Evolutionary conservation across 371 early-diverging fungal genomes (phyloP).

Genomic region (Mucor ambiguus): DNA sequence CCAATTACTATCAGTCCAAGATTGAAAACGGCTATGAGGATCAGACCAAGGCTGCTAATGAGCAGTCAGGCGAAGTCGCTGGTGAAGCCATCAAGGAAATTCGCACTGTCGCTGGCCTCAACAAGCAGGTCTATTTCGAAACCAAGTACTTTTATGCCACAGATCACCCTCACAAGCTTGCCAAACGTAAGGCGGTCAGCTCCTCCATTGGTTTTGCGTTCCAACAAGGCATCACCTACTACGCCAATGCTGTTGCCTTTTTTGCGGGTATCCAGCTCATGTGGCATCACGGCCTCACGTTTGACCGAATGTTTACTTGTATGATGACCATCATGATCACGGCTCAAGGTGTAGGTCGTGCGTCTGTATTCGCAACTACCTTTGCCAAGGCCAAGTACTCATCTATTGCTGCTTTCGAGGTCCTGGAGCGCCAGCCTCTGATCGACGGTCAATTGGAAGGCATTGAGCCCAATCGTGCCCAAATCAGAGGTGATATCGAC

Average conservation of each 20-base stretch:
- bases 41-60: slow-evolving; percentile 68
- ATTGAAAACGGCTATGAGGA: slow-evolving; percentile 58
- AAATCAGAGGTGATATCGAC: slow-evolving; percentile 55
- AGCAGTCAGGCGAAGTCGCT: slow-evolving; percentile 73
- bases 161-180: slow-evolving; percentile 64
- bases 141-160: slow-evolving; percentile 59
- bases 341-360: slow-evolving; percentile 69
- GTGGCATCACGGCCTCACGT: slow-evolving; percentile 31
- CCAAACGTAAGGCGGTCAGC: slow-evolving; percentile 57
- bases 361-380: slow-evolving; percentile 60
- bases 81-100: slow-evolving; percentile 87
- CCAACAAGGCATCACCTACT: slow-evolving; percentile 67
- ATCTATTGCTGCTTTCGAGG: slow-evolving; percentile 75
- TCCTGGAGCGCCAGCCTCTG: slow-evolving; percentile 70
- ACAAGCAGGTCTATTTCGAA: slow-evolving; percentile 74
- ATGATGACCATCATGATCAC: slow-evolving; percentile 78
- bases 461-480: slow-evolving; percentile 39
- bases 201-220: slow-evolving; percentile 70
- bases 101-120: slow-evolving; percentile 85
- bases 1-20: slow-evolving; percentile 44
- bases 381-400: slow-evolving; percentile 81
- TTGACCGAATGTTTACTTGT: slow-evolving; percentile 58
- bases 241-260: slow-evolving; percentile 64
- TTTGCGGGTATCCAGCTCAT: slow-evolving; percentile 61
- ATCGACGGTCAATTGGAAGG: slow-evolving; percentile 75